Base-by-base conservation (phyloP, 2,329 filamentous ascomycete genomes). In the Colletotrichum noveboracense region DNA sequence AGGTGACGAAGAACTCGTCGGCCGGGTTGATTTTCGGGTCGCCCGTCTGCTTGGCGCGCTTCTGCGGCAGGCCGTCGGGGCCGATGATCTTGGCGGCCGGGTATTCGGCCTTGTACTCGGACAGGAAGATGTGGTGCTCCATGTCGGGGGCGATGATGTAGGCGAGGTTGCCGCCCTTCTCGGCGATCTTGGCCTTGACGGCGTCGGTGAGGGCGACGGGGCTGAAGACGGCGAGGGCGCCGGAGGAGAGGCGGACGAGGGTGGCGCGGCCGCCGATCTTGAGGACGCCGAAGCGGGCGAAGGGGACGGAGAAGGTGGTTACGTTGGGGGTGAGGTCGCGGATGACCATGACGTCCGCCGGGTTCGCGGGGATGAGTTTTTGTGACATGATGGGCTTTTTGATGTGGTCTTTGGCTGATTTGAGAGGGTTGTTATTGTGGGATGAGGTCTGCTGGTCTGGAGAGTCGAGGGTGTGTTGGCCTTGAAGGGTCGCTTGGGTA, bases 81-180 rank as follows among this genome's bases (percentile, higher is more conserved):
- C 93, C 96, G 80, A 98, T 91, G 64, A 99, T 89, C 80, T 93
- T 93, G 36, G 96, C 96, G 56, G 90, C 84, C 0, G 96, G 96
- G 83, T 92, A 98, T 30, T 92, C 94, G 65, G 90, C 87, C 80
- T 94, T 92, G 96, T 97, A 99, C 65, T 95, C 89, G 0, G 94
- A 93, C 70, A 99, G 84, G 87, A 97, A 97, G 83, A 99, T 95
- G 89, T 99, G 97, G 85, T 99, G 97, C 87, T 99, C 96, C 68
- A 95, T 89, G 84, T 99, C 97, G 2, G 94, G 92, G 1, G 97
- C 96, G 30, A 96, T 89, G 78, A 99, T 93, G 88, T 98, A 98
- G 79, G 90, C 91, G 67, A 98, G 91, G 56, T 92, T 89, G 66
- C 93, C 93, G 77, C 93, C 93, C 72, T 95, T 87, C 38, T 92